Conservation (phyloP, 208 protist species). For the Lotmaria passim region DNA sequence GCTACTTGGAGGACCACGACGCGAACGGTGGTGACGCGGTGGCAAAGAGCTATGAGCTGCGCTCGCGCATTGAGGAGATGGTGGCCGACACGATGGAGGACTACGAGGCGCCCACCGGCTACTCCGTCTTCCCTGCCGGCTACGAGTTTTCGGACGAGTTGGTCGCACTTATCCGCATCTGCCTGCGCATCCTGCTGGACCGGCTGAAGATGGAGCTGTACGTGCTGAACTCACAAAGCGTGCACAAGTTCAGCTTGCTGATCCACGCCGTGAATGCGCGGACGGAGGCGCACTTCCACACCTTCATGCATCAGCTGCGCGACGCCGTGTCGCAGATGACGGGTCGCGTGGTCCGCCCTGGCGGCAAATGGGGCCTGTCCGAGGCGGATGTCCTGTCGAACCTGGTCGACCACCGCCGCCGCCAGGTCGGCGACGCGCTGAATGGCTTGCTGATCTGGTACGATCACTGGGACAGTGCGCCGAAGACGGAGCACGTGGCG, state of each 20-base stretch:
- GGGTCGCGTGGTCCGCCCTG: conserved; percentile 54
- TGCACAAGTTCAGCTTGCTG: conserved; percentile 61
- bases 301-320: conserved; percentile 73
- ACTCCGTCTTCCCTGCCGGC: conserved; percentile 63
- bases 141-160: conserved; percentile 73
- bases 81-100: conserved; percentile 44
- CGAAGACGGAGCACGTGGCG: conserved; percentile 74
- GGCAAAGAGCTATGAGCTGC: conserved; percentile 43
- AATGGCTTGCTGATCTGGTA: conserved; percentile 84
- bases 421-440: conserved; percentile 58
- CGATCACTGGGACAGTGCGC: conserved; percentile 78
- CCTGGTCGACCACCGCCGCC: conserved; percentile 69
- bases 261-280: conserved; percentile 68
- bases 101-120: conserved; percentile 41
- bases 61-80: conserved; percentile 63
- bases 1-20: conserved; percentile 52
- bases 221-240: conserved; percentile 71
- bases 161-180: conserved; percentile 65
- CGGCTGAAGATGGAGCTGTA: conserved; percentile 80
- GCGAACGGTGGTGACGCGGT: conserved; percentile 24
- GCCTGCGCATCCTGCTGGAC: conserved; percentile 71
- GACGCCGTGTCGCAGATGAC: conserved; percentile 67
- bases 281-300: conserved; percentile 69
- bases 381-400: conserved; percentile 63
- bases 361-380: conserved; percentile 63